phyloP scores from a whole-genome alignment of 768 basidiomycete species.

The Phaeotremella fagi region DNA sequence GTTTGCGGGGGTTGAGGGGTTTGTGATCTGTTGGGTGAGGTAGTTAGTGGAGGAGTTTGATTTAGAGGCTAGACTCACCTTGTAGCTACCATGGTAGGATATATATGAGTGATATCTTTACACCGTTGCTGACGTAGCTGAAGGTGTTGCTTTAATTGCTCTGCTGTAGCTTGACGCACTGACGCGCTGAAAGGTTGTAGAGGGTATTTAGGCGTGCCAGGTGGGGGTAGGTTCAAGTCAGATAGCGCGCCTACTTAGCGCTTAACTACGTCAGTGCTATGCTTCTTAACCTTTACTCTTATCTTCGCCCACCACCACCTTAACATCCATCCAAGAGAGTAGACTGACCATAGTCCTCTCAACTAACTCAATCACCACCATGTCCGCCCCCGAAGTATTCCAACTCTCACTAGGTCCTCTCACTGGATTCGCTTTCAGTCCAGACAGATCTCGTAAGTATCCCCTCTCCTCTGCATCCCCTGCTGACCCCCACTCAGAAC shows the following conservation, averaged over 20 bases:
- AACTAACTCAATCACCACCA: constrained; percentile 26
- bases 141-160: neutral
- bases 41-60: neutral
- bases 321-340: constrained; percentile 51
- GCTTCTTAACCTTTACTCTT: no score
- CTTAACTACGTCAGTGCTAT: no score
- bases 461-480: neutral
- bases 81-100: constrained; percentile 17
- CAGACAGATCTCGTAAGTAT: constrained; percentile 73
- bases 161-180: no score
- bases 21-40: neutral
- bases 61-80: constrained; percentile 10
- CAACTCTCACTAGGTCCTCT: constrained; percentile 76
- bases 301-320: neutral
- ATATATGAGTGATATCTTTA: neutral
- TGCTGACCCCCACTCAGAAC: constrained; percentile 56
- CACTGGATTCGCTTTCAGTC: constrained; percentile 85
- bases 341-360: constrained; percentile 75
- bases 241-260: no score
- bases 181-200: neutral
- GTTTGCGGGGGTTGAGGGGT: neutral
- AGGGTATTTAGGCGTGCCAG: neutral
- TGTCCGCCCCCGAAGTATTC: constrained; percentile 73
- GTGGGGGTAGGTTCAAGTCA: neutral
- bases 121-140: no score